Conservation (phyloP, 257 asterid genomes). For the Gentiana dahurica region DNA sequence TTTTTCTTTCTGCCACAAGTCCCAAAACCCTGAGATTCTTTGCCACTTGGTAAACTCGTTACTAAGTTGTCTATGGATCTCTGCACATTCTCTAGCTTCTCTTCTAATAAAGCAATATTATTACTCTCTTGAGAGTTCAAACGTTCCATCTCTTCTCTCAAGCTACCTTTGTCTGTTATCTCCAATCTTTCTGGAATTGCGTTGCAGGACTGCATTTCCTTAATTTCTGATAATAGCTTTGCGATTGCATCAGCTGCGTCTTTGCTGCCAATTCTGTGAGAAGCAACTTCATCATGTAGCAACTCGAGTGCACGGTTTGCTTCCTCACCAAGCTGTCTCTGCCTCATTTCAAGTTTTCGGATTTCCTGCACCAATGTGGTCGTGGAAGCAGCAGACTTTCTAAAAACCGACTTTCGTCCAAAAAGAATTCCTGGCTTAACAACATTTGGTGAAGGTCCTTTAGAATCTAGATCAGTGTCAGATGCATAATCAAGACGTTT, state of each 20-base stretch:
- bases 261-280: conserved; percentile 62
- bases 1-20: conserved; percentile 45
- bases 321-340: conserved; percentile 89
- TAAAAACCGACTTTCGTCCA: conserved; percentile 29
- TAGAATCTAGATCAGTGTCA: conserved; percentile 29
- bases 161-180: conserved; percentile 47
- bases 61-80: conserved; percentile 64
- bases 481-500: conserved; percentile 58
- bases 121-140: conserved; percentile 54
- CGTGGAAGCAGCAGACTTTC: conserved; percentile 40
- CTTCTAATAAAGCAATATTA: conserved; percentile 52
- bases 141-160: conserved; percentile 88
- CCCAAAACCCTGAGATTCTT: conserved; percentile 46
- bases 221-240: conserved; percentile 73
- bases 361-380: conserved; percentile 64
- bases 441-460: conserved; percentile 18
- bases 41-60: conserved; percentile 41
- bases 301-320: conserved; percentile 88
- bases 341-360: conserved; percentile 78
- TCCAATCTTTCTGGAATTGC: conserved; percentile 36
- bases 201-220: conserved; percentile 46
- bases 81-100: conserved; percentile 83
- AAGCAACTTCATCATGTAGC: conserved; percentile 82
- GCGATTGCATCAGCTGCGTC: conserved; percentile 66
- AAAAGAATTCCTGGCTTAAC: conserved; percentile 27